Percentiles rank a stretch among this genome's conserved stretches.
phyloP scores from a whole-genome alignment of 1,284 basidiomycete species.

The Tilletia horrida region DNA sequence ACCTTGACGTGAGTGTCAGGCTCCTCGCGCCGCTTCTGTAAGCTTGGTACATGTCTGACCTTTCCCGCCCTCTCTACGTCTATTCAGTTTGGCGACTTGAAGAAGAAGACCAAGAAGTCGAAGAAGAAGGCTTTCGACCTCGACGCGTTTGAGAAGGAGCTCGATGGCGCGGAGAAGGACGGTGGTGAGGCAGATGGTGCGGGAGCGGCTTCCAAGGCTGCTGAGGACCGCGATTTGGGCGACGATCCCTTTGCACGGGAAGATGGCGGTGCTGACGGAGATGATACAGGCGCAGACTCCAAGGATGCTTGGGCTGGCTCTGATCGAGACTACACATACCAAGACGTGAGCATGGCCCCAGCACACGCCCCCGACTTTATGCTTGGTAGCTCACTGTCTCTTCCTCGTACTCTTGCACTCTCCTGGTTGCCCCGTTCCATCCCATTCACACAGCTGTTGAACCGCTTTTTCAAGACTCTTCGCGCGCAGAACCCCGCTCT shows the following conservation, averaged over 20 bases:
- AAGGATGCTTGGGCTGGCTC: constrained; percentile 71
- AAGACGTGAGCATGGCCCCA: constrained; percentile 66
- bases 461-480: constrained; percentile 84
- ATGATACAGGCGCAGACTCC: constrained; percentile 27
- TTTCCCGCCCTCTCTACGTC: too few relatives aligned
- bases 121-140: constrained; percentile 55
- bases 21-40: too few relatives aligned
- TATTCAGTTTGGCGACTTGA: constrained; percentile 59
- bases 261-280: constrained; percentile 31
- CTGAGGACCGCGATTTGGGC: constrained; percentile 50
- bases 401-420: constrained; percentile 12
- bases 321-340: constrained; percentile 90
- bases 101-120: constrained; percentile 59
- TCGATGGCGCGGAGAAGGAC: constrained; percentile 60
- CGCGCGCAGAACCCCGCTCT: constrained; percentile 93
- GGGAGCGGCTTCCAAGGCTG: constrained; percentile 65
- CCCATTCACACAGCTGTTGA: constrained; percentile 67
- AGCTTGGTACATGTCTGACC: too few relatives aligned
- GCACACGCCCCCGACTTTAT: background rate
- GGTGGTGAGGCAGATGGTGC: constrained; percentile 58
- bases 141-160: constrained; percentile 56
- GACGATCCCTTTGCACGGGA: constrained; percentile 46
- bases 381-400: background rate
- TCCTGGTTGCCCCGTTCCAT: background rate
- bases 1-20: constrained; percentile 52